A percentile compares a stretch with the other conserved stretches of the same genome.
phyloP scores from a whole-genome alignment of 2,329 filamentous ascomycete genomes.

The Cryoendolithus antarcticus region DNA sequence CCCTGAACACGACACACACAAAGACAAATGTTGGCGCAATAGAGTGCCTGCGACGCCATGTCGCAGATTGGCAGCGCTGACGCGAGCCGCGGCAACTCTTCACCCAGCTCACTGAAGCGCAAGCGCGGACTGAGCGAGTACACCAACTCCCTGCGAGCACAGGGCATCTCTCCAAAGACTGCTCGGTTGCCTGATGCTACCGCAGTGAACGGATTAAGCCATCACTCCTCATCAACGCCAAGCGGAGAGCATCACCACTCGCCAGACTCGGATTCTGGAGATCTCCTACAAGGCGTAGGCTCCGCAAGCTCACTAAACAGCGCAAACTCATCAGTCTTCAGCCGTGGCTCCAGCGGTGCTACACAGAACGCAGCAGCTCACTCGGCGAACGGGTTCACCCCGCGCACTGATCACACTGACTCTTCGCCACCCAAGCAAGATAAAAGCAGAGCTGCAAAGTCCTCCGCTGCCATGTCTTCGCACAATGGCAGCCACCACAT shows the following conservation, averaged over 20 bases:
- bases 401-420: slow-evolving; percentile 50
- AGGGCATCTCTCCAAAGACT: slow-evolving; percentile 1
- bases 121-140: slow-evolving; percentile 9
- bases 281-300: slow-evolving; percentile 57
- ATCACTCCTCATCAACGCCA: slow-evolving; percentile 22
- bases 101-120: slow-evolving; percentile 19
- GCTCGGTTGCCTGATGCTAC: neutral
- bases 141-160: slow-evolving; percentile 3
- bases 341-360: slow-evolving; percentile 37
- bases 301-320: slow-evolving; percentile 62
- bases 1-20: no score
- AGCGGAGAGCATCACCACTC: slow-evolving; percentile 11
- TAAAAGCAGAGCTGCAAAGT: slow-evolving; percentile 33
- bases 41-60: slow-evolving; percentile 15
- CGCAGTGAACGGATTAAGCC: no score
- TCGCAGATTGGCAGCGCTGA: slow-evolving; percentile 17
- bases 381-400: slow-evolving; percentile 46
- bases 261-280: slow-evolving; percentile 33
- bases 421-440: slow-evolving; percentile 49
- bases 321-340: slow-evolving; percentile 60
- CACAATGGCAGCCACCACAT: slow-evolving; percentile 12
- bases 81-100: slow-evolving; percentile 10
- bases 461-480: slow-evolving; percentile 15
- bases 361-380: slow-evolving; percentile 45
- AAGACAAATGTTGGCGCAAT: neutral